Percentiles rank a stretch among this genome's conserved stretches.
Evolutionary conservation across 1,139 yeast species (phyloP).

Genomic region (Meyerozyma sp.): DNA sequence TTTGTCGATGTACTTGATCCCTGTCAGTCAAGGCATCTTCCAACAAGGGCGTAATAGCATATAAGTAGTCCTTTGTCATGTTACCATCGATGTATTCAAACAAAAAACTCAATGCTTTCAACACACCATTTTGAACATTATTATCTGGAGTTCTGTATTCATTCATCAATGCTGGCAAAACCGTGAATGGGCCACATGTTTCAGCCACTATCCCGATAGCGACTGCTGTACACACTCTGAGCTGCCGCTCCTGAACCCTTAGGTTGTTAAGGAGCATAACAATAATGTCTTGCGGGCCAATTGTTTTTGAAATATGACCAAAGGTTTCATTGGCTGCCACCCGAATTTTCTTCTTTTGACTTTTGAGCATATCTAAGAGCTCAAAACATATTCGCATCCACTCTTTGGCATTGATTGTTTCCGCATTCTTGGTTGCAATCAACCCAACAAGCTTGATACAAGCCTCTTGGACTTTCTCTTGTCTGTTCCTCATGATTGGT

Average conservation of each 20-base stretch:
- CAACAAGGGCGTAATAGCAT: constrained; percentile 71
- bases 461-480: constrained; percentile 87
- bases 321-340: constrained; percentile 86
- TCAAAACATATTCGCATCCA: constrained; percentile 98
- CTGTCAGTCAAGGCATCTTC: constrained; percentile 91
- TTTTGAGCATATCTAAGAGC: constrained; percentile 80
- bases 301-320: constrained; percentile 86
- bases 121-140: constrained; percentile 92
- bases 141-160: constrained; percentile 91
- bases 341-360: constrained; percentile 74
- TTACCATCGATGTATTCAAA: constrained; percentile 84
- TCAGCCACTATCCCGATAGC: constrained; percentile 98
- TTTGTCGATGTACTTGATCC: constrained; percentile 91
- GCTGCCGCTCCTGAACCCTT: constrained; percentile 91
- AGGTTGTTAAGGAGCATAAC: constrained; percentile 80
- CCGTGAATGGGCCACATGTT: constrained; percentile 89
- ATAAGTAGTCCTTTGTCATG: constrained; percentile 75
- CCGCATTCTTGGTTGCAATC: constrained; percentile 81
- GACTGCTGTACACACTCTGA: constrained; percentile 95
- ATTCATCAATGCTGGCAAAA: constrained; percentile 93
- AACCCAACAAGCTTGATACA: constrained; percentile 77
- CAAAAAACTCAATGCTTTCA: constrained; percentile 88
- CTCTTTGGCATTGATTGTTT: constrained; percentile 83
- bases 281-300: constrained; percentile 94
- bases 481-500: constrained; percentile 85